A percentile compares a stretch with the other conserved stretches of the same genome.
Conservation (phyloP, 768 basidiomycete species). For the Filobasidium wieringae region DNA sequence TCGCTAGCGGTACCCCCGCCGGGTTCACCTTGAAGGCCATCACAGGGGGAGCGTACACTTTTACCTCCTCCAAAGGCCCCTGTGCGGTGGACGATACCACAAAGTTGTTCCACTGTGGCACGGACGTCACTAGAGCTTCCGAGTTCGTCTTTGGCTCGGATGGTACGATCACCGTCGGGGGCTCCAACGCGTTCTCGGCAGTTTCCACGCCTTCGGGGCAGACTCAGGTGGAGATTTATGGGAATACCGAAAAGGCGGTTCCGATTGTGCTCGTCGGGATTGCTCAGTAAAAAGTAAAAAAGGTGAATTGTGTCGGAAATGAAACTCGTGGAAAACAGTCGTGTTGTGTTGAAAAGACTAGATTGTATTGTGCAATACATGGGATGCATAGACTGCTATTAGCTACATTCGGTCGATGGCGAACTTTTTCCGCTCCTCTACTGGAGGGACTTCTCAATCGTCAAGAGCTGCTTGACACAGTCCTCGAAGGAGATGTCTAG, state of each 20-base stretch:
- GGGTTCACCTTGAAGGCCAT: not conserved
- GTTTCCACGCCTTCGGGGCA: not conserved
- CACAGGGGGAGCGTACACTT: not conserved
- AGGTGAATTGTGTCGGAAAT: no score
- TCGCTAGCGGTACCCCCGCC: not conserved
- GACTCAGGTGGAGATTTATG: not conserved
- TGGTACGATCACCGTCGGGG: not conserved
- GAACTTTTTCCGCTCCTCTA: no score
- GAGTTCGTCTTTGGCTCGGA: not conserved
- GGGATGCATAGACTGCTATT: no score
- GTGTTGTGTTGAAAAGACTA: no score
- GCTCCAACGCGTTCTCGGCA: not conserved
- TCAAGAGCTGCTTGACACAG: constrained; percentile 18
- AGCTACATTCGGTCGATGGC: no score
- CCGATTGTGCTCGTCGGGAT: not conserved
- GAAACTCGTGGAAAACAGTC: no score
- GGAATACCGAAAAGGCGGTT: not conserved
- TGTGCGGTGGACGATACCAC: not conserved
- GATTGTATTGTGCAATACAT: no score
- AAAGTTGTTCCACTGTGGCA: not conserved
- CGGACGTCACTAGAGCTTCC: not conserved
- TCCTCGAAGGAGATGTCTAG: constrained; percentile 20
- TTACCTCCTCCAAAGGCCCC: not conserved
- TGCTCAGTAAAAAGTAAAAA: not conserved
- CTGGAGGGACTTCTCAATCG: constrained; percentile 23